phyloP scores from a whole-genome alignment of 495 filamentous ascomycete genomes.

The Trichoderma reesei region DNA sequence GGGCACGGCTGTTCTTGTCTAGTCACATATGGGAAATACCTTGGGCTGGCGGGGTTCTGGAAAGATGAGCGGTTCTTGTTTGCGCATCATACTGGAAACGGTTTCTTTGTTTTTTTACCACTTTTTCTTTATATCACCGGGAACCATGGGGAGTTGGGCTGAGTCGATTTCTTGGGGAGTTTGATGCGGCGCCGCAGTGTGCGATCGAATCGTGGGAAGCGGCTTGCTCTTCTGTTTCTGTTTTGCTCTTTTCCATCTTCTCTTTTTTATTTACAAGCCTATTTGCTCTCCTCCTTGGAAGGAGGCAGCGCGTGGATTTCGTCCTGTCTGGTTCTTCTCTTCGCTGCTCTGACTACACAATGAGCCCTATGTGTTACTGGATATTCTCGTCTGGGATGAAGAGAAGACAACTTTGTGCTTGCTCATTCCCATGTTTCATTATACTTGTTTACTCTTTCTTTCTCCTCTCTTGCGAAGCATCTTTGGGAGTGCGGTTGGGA shows the following conservation, averaged over 20 bases:
- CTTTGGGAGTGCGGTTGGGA: background rate
- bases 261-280: background rate
- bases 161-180: constrained; percentile 1
- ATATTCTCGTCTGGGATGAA: constrained; percentile 6
- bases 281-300: background rate
- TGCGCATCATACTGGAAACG: constrained; percentile 11
- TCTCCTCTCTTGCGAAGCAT: constrained; percentile 2
- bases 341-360: constrained; percentile 7
- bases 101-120: constrained; percentile 6
- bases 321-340: constrained; percentile 6
- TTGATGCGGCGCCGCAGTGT: constrained; percentile 5
- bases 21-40: constrained; percentile 10
- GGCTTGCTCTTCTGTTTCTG: constrained; percentile 7
- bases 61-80: constrained; percentile 11
- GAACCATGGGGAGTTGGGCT: constrained; percentile 6
- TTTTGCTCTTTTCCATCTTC: too few species aligned
- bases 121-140: background rate
- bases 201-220: constrained; percentile 4
- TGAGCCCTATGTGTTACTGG: constrained; percentile 7
- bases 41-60: constrained; percentile 10
- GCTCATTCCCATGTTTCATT: background rate
- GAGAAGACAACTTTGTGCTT: background rate
- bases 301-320: background rate
- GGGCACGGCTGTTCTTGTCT: constrained; percentile 10
- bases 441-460: background rate